phyloP scores from a whole-genome alignment of 2,329 filamentous ascomycete genomes.

The Gaeumannomyces sp. region DNA sequence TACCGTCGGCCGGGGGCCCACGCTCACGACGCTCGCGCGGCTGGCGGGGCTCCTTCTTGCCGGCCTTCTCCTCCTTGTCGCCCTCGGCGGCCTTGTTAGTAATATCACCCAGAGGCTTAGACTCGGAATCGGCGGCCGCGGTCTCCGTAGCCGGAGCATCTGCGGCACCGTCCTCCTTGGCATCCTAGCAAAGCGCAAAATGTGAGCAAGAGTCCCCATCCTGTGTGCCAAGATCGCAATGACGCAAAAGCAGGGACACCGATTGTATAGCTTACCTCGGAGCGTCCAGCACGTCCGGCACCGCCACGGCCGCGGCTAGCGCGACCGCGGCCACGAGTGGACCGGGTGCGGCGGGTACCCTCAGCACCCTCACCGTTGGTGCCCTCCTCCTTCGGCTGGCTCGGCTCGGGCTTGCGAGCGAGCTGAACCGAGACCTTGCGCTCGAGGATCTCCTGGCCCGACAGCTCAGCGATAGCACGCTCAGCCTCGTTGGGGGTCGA shows the following conservation, averaged over 20 bases:
- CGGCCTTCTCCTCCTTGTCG: slow-evolving; percentile 55
- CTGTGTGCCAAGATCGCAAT: slow-evolving; percentile 3
- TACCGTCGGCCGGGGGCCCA: slow-evolving; percentile 92
- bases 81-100: slow-evolving; percentile 47
- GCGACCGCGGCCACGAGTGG: slow-evolving; percentile 62
- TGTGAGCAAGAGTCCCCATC: slow-evolving; percentile 12
- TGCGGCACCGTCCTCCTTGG: slow-evolving; percentile 39
- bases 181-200: slow-evolving; percentile 27
- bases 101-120: slow-evolving; percentile 54
- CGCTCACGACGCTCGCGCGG: slow-evolving; percentile 67
- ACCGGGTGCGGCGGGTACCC: slow-evolving; percentile 56
- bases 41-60: slow-evolving; percentile 43
- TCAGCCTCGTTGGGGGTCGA: slow-evolving; percentile 91
- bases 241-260: background rate
- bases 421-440: slow-evolving; percentile 99
- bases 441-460: slow-evolving; percentile 94
- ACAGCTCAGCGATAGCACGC: slow-evolving; percentile 90
- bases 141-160: slow-evolving; percentile 40
- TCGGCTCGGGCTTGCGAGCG: slow-evolving; percentile 89
- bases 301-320: slow-evolving; percentile 59
- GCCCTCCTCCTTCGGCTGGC: slow-evolving; percentile 42
- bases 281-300: slow-evolving; percentile 58
- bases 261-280: slow-evolving; percentile 37
- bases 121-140: slow-evolving; percentile 43
- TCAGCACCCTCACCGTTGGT: slow-evolving; percentile 70